Conservation (phyloP, 1,284 basidiomycete species). For the Trichosporon sp. region DNA sequence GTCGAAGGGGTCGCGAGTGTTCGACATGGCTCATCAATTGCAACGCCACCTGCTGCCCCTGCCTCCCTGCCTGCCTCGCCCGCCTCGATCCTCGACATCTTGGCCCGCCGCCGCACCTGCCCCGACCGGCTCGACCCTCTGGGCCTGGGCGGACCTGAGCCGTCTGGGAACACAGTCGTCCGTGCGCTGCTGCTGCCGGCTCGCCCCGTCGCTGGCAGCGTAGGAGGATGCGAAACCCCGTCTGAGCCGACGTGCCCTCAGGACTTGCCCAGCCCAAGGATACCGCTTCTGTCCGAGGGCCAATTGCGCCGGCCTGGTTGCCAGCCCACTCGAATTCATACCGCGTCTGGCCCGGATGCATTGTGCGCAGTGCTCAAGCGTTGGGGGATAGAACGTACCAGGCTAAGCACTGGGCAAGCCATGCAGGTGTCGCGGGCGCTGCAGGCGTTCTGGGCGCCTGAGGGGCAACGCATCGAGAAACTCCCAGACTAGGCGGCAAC, state of each 20-base stretch:
- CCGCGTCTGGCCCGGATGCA: neutral
- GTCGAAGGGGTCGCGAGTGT: neutral
- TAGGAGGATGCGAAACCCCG: neutral
- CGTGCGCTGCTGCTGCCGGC: neutral
- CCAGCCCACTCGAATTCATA: neutral
- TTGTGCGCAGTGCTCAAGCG: neutral
- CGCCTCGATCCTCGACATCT: neutral
- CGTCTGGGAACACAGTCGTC: neutral
- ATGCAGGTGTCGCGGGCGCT: neutral
- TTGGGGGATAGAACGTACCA: neutral
- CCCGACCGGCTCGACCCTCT: neutral
- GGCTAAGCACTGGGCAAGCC: neutral
- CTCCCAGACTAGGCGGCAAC: neutral
- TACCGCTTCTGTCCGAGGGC: constrained; percentile 1
- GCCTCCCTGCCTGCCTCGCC: neutral
- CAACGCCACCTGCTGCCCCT: neutral
- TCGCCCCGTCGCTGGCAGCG: neutral
- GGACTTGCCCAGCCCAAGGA: neutral
- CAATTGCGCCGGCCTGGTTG: neutral
- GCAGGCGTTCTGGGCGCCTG: neutral
- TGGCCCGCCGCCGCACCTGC: neutral
- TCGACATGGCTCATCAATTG: neutral
- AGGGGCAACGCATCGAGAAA: neutral
- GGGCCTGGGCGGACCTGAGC: neutral
- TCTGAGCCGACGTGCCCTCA: neutral